Conservation (phyloP, 1,139 yeast species). For the Eremothecium gossypii region DNA sequence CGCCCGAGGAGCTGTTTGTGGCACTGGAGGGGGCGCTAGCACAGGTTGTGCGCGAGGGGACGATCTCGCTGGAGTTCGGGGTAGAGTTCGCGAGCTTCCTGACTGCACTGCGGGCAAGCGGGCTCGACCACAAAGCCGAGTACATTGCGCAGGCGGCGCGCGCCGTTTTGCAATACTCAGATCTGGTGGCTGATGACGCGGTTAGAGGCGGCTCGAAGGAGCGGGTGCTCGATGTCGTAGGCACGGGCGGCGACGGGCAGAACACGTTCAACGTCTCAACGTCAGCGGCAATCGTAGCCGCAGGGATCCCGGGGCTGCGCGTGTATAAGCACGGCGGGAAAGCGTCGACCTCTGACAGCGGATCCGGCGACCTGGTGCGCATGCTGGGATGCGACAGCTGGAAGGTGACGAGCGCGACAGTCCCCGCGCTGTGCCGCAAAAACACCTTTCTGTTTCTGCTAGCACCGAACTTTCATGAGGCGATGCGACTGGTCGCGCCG, state of each 20-base stretch:
- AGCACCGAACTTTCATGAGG: conserved; percentile 95
- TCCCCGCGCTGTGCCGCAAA: conserved; percentile 50
- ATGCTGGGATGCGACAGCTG: conserved; percentile 69
- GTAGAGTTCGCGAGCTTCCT: conserved; percentile 73
- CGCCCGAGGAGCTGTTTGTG: conserved; percentile 21
- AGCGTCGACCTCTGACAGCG: conserved; percentile 86
- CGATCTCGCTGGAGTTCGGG: conserved; percentile 19
- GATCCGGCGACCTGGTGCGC: conserved; percentile 81
- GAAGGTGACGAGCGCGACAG: conserved; percentile 55
- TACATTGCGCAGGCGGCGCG: conserved; percentile 79
- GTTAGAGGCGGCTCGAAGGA: conserved; percentile 9
- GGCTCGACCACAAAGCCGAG: conserved; percentile 74
- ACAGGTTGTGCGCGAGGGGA: conserved; percentile 8
- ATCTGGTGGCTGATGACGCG: conserved; percentile 31
- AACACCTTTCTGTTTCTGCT: conserved; percentile 63
- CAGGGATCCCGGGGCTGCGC: conserved; percentile 69
- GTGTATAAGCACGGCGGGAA: conserved; percentile 95
- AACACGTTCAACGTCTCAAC: conserved; percentile 95
- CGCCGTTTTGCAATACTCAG: conserved; percentile 56
- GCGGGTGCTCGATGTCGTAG: conserved; percentile 79
- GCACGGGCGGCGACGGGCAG: conserved; percentile 98
- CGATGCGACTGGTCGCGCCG: conserved; percentile 77
- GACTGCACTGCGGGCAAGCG: conserved; percentile 61
- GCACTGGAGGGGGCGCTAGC: conserved; percentile 19
- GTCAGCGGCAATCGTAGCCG: conserved; percentile 85